These are phyloP conservation scores for Kwoniella dejecticola DNA, from an alignment of 768 basidiomycete genomes.

Conservation along the genomic window DNA sequence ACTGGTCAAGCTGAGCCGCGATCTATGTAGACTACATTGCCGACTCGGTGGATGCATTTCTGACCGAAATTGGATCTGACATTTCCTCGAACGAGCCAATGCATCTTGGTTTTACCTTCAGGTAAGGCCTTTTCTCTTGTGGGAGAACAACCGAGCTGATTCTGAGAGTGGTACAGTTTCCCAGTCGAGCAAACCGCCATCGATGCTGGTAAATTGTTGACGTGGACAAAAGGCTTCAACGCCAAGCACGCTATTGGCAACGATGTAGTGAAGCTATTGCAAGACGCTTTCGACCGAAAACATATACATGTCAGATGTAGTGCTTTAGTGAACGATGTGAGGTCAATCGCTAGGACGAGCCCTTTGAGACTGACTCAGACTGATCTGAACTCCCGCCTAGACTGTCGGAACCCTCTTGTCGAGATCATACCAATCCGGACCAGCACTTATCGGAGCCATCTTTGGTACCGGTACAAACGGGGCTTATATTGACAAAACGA, in stretches of 20 bases:
- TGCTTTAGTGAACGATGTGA: constrained; percentile 90
- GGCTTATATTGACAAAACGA: constrained; percentile 87
- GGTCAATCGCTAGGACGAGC: constrained; percentile 40
- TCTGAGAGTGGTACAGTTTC: constrained; percentile 65
- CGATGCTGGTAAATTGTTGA: constrained; percentile 82
- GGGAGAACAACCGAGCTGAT: no score
- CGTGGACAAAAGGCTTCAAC: constrained; percentile 87
- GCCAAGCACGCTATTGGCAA: constrained; percentile 85
- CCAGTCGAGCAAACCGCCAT: constrained; percentile 96
- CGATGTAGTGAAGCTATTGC: constrained; percentile 84
- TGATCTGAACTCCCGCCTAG: constrained; percentile 57
- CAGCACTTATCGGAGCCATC: constrained; percentile 80
- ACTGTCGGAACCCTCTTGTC: constrained; percentile 95
- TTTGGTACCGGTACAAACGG: constrained; percentile 99
- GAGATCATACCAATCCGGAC: constrained; percentile 88
- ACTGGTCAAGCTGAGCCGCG: constrained; percentile 8
- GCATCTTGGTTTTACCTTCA: constrained; percentile 86
- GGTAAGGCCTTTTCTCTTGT: no score
- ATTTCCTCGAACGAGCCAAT: constrained; percentile 54
- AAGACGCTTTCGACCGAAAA: constrained; percentile 88
- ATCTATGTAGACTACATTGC: constrained; percentile 83
- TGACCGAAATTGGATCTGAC: constrained; percentile 65
- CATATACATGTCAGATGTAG: constrained; percentile 88
- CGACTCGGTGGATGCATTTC: constrained; percentile 91
- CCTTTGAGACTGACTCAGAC: neutral